Evolutionary conservation across 352 stramenopile genomes (phyloP).

Genomic region (Albugo laibachii): DNA sequence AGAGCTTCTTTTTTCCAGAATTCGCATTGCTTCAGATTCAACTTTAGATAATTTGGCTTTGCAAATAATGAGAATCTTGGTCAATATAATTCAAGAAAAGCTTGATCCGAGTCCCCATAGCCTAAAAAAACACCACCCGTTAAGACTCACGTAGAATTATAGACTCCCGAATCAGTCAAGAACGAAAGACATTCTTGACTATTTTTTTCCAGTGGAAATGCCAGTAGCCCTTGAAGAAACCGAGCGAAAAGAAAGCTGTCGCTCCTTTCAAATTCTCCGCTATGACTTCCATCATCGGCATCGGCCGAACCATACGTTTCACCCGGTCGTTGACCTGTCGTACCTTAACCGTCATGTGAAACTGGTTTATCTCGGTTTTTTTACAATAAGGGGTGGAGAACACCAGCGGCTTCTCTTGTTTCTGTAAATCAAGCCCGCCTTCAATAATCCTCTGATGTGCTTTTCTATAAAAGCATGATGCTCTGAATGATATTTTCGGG

Average conservation of each 20-base stretch:
- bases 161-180: conserved; percentile 5
- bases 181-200: conserved; percentile 3
- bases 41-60: neutral
- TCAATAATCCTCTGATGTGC: conserved; percentile 3
- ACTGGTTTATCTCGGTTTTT: conserved; percentile 3
- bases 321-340: neutral
- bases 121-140: conserved; percentile 4
- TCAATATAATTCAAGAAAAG: neutral
- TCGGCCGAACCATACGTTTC: neutral
- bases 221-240: conserved; percentile 10
- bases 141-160: conserved; percentile 5
- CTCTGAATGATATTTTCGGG: conserved; percentile 2
- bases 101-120: neutral
- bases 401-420: conserved; percentile 6
- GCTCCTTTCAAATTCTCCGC: conserved; percentile 5
- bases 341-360: conserved; percentile 1
- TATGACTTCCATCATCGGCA: neutral
- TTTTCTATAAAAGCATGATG: conserved; percentile 5
- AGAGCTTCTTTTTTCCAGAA: neutral
- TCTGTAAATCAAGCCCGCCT: neutral
- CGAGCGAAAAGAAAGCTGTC: conserved; percentile 3
- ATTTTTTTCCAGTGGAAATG: conserved; percentile 4
- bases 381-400: conserved; percentile 7
- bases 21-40: neutral
- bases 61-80: neutral